Conservation (phyloP, 2,329 filamentous ascomycete species). For the Neopestalotiopsis rosae region DNA sequence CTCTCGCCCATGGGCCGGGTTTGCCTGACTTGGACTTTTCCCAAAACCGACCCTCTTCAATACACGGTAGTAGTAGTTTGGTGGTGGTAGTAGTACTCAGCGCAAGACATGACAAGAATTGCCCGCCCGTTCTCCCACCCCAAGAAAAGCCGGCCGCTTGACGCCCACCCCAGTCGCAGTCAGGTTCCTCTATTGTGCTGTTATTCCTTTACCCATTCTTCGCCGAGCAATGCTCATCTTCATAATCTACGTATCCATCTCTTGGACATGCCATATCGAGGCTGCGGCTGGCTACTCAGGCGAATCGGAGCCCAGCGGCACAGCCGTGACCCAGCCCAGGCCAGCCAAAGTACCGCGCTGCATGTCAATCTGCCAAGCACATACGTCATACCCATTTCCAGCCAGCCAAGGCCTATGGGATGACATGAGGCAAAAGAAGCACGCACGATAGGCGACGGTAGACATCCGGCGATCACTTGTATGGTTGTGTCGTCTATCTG, state of each 20-base stretch:
- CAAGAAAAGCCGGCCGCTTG: neutral
- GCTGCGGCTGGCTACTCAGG: slow-evolving; percentile 3
- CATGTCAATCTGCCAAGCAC: slow-evolving; percentile 11
- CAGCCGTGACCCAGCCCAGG: neutral
- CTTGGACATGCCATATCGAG: slow-evolving; percentile 16
- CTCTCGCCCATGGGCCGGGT: neutral
- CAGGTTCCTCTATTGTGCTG: neutral
- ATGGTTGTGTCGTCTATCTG: neutral
- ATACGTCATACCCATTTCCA: slow-evolving; percentile 6
- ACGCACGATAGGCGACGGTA: slow-evolving; percentile 1
- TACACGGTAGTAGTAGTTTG: neutral
- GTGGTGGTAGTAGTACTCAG: neutral
- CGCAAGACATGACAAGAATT: neutral
- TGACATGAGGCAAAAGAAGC: neutral
- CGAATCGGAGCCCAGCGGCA: slow-evolving; percentile 12
- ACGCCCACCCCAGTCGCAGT: neutral
- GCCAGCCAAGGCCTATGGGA: neutral
- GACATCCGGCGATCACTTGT: neutral
- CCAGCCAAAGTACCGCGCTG: slow-evolving; percentile 4
- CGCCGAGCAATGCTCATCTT: slow-evolving; percentile 12
- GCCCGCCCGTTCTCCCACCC: neutral
- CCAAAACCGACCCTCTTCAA: neutral
- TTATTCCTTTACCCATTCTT: slow-evolving; percentile 9
- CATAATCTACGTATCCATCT: slow-evolving; percentile 15
- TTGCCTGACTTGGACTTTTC: neutral